Percentiles rank a stretch among this genome's conserved stretches.
Conservation (phyloP, 768 basidiomycete genomes). For the Coprinopsis sp. region DNA sequence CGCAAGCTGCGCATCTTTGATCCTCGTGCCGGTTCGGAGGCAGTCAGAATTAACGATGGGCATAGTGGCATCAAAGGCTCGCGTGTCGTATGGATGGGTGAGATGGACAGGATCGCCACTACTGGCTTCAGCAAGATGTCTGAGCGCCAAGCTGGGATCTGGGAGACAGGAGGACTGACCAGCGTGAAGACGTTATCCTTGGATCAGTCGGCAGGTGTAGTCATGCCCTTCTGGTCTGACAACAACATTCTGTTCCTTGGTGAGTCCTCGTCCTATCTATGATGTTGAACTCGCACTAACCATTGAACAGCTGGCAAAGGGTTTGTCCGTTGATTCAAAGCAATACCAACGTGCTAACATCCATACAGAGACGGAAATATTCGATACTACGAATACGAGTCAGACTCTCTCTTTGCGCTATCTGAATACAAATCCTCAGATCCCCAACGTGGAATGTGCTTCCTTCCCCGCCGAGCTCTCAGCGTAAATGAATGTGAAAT, state of each 20-base stretch:
- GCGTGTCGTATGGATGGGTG: conserved; percentile 88
- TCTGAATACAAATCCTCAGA: conserved; percentile 86
- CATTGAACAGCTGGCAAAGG: conserved; percentile 73
- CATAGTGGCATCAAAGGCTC: conserved; percentile 93
- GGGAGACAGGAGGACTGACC: conserved; percentile 77
- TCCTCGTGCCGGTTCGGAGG: conserved; percentile 74
- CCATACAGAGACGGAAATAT: conserved; percentile 84
- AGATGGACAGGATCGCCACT: conserved; percentile 81
- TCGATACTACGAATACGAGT: conserved; percentile 95
- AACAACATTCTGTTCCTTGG: conserved; percentile 87
- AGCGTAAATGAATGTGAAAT: conserved; percentile 92
- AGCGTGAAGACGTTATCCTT: conserved; percentile 75
- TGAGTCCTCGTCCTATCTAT: conserved; percentile 23
- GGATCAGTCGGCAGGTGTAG: conserved; percentile 88
- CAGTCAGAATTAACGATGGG: conserved; percentile 79
- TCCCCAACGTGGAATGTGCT: conserved; percentile 95
- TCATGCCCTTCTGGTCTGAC: conserved; percentile 98
- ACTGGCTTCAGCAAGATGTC: conserved; percentile 98
- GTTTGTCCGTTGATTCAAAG: conserved; percentile 32
- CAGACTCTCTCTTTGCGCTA: conserved; percentile 70
- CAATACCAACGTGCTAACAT: background rate
- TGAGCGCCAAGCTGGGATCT: conserved; percentile 84
- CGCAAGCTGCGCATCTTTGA: conserved; percentile 91
- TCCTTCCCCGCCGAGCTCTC: conserved; percentile 89
- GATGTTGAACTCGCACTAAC: conserved; percentile 4